Evolutionary conservation across 2,329 filamentous ascomycete species (phyloP).

Genomic region (Colletotrichum sp.): DNA sequence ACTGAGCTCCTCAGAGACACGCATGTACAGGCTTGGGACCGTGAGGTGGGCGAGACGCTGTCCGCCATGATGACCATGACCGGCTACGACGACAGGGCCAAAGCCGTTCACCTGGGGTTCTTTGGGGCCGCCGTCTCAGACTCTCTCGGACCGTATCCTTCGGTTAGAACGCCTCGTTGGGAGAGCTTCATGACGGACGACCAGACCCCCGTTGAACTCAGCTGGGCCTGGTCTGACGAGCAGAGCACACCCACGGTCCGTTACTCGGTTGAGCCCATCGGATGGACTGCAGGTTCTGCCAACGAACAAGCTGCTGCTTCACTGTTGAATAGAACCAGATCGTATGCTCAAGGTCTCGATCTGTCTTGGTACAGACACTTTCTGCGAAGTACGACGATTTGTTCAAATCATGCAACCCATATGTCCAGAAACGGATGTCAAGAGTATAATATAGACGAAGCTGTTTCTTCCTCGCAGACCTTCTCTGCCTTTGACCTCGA

Average conservation of each 20-base stretch:
- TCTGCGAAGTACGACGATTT: neutral
- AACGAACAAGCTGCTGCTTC: neutral
- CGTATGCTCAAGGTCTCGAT: conserved; percentile 15
- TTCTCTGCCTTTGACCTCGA: conserved; percentile 30
- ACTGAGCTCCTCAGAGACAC: neutral
- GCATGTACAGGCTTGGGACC: neutral
- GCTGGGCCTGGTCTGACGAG: conserved; percentile 36
- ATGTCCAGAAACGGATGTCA: neutral
- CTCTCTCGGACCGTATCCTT: neutral
- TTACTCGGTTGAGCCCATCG: conserved; percentile 36
- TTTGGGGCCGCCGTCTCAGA: neutral
- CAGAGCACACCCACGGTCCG: conserved; percentile 27
- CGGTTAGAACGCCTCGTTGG: conserved; percentile 24
- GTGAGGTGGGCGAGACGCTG: neutral
- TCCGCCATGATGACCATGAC: neutral
- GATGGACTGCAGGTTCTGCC: conserved; percentile 23
- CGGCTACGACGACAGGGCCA: neutral
- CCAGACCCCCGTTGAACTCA: conserved; percentile 37
- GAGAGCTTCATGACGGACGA: conserved; percentile 46
- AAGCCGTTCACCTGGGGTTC: neutral
- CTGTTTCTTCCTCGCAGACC: neutral
- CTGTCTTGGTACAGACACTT: conserved; percentile 23
- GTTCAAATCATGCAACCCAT: neutral
- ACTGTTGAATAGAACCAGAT: neutral
- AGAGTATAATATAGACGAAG: neutral